A percentile compares a stretch with the other conserved stretches of the same genome.
phyloP scores from a whole-genome alignment of 306 rosid species.

The Dalbergia cultrata region DNA sequence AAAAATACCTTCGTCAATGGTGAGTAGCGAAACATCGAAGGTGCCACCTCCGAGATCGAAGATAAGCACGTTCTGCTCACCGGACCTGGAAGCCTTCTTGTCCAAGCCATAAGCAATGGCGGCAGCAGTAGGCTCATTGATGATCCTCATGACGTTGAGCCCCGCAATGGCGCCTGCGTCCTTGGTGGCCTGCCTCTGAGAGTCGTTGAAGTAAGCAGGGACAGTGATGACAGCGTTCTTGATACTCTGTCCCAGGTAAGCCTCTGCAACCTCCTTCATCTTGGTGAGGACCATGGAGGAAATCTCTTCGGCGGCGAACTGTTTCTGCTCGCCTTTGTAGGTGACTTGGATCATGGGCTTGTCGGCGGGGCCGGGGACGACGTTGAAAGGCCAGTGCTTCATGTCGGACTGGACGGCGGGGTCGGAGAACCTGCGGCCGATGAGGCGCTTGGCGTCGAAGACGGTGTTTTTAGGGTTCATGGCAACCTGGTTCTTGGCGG shows the following conservation, averaged over 20 bases:
- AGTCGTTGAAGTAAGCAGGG: neutral
- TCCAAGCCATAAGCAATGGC: neutral
- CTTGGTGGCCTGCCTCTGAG: conserved; percentile 4
- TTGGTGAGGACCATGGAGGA: neutral
- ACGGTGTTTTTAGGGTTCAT: neutral
- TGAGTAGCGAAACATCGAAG: too few relatives aligned
- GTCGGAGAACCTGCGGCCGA: neutral
- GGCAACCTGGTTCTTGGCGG: neutral
- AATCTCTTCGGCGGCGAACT: neutral
- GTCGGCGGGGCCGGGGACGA: neutral
- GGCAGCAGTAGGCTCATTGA: neutral
- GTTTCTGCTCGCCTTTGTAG: too few relatives aligned
- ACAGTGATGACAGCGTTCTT: neutral
- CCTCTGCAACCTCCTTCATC: neutral
- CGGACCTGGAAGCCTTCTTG: neutral
- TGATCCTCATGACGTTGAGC: neutral
- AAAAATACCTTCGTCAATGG: too few relatives aligned
- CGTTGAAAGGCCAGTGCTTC: neutral
- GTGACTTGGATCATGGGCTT: too few relatives aligned
- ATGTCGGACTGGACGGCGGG: neutral
- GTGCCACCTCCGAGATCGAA: too few relatives aligned
- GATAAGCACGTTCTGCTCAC: neutral
- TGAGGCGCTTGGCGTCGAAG: neutral
- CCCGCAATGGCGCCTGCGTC: neutral
- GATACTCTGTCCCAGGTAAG: neutral